Percentiles rank a stretch among this genome's conserved stretches.
phyloP scores from a whole-genome alignment of 129 eudicot species.

The Flaveria brownii region DNA sequence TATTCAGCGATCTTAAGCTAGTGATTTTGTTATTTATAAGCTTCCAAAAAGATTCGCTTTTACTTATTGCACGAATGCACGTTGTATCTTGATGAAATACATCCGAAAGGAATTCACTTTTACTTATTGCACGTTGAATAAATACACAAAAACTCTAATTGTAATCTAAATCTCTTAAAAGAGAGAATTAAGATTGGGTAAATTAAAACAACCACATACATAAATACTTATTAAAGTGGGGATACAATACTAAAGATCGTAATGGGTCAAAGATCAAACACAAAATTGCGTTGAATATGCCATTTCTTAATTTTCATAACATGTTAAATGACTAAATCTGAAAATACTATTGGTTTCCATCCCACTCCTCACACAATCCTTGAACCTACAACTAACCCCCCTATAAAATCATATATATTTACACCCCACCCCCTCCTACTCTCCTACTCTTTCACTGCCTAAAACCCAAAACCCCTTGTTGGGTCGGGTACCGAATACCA shows the following conservation, averaged over 20 bases:
- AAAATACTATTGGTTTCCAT: background rate
- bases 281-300: slow-evolving; percentile 22
- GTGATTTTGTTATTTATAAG: too few relatives aligned
- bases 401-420: slow-evolving; percentile 52
- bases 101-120: too few relatives aligned
- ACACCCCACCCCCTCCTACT: slow-evolving; percentile 46
- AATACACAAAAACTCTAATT: too few relatives aligned
- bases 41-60: too few relatives aligned
- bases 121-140: too few relatives aligned
- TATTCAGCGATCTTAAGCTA: too few relatives aligned
- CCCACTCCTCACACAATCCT: background rate
- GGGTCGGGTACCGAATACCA: slow-evolving; percentile 61
- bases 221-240: too few relatives aligned
- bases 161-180: too few relatives aligned
- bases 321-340: slow-evolving; percentile 14
- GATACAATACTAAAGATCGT: background rate
- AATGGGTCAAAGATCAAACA: slow-evolving; percentile 25
- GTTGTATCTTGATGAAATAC: too few relatives aligned
- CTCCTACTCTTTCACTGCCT: slow-evolving; percentile 41
- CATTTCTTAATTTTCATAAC: slow-evolving; percentile 21
- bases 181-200: too few relatives aligned
- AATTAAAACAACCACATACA: too few relatives aligned
- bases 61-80: too few relatives aligned
- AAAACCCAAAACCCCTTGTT: slow-evolving; percentile 43
- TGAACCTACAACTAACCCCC: slow-evolving; percentile 30